Evolutionary conservation across 2,329 filamentous ascomycete species (phyloP), one percentile per base, ranked within the genome.

Genomic region (Endoconidiophora polonica): DNA sequence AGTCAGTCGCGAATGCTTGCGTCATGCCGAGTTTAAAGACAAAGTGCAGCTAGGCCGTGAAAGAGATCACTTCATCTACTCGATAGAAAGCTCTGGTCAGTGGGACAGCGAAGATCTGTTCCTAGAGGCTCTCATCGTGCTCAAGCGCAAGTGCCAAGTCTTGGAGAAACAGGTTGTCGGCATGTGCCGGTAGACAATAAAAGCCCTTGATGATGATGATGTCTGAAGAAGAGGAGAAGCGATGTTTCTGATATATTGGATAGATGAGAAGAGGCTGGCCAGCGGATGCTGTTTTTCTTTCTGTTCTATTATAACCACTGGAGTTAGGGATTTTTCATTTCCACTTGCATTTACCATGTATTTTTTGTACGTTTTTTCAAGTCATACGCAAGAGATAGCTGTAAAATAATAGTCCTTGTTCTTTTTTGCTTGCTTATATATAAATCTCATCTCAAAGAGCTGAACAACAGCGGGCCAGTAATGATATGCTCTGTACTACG

Each of bases 41-140:
- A 98, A 95, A 71, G 91, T 98, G 56, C 88, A 87, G 71, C 76
- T 98, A 29, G 91, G 91, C 41, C 75, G 93, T 49, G 71, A 87
- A 58, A 74, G 87, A 56, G 91, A 98, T 64, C 93, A 98, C 68
- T 98, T 98, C 65, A 96, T 98, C 65, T 98, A 91, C 72, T 83
- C 79, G 49, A 74, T 98, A 36, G 91, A 98, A 71, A 95, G 88
- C 69, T 82, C 86, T 0, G 93, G 91, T 4, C 91, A 98, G 68
- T 94, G 86, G 71, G 81, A 91, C 53, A 94, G 87, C 61, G 90
- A 96, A 59, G 81, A 87, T 65, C 72, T 98, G 56, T 96, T 98
- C 70, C 66, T 98, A 51, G 87, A 96, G 67, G 80, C 86, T 24
- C 75, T 98, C 46, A 83, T 82, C 67, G 71, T 86, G 57, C 68